These are phyloP conservation scores for Nemania sp. DNA, from an alignment of 2,329 filamentous ascomycete species.

Conservation along the genomic window DNA sequence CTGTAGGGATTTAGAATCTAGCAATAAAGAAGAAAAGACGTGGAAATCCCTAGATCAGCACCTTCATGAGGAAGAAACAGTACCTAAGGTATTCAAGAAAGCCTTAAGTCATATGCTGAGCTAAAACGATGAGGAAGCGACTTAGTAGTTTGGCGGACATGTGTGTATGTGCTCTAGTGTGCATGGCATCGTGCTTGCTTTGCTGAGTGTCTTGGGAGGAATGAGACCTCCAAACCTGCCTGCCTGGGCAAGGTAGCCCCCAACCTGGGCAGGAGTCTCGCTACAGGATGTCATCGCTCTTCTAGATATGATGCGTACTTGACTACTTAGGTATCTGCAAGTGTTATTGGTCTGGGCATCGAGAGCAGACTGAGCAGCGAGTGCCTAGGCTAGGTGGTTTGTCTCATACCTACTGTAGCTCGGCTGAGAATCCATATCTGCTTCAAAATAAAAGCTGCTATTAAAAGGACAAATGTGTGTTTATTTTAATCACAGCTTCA, in stretches of 20 bases:
- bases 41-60: conserved; percentile 6
- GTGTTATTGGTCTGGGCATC: neutral
- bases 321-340: neutral
- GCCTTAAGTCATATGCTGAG: conserved; percentile 8
- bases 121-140: conserved; percentile 7
- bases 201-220: conserved; percentile 14
- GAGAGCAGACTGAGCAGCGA: no score
- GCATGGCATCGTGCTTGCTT: conserved; percentile 27
- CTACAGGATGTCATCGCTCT: neutral
- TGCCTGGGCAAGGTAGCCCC: neutral
- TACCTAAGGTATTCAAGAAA: neutral
- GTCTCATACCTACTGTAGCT: no score
- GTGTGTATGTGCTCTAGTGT: neutral
- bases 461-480: neutral
- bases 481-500: neutral
- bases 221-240: conserved; percentile 29
- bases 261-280: neutral
- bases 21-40: neutral
- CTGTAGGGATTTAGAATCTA: conserved; percentile 27
- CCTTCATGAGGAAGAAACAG: neutral
- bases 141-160: neutral
- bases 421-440: neutral
- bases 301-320: neutral
- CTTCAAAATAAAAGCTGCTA: neutral
- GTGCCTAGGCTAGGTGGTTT: no score